Evolutionary conservation across 2,329 filamentous ascomycete species (phyloP).

Genomic region (Truncatella angustata): DNA sequence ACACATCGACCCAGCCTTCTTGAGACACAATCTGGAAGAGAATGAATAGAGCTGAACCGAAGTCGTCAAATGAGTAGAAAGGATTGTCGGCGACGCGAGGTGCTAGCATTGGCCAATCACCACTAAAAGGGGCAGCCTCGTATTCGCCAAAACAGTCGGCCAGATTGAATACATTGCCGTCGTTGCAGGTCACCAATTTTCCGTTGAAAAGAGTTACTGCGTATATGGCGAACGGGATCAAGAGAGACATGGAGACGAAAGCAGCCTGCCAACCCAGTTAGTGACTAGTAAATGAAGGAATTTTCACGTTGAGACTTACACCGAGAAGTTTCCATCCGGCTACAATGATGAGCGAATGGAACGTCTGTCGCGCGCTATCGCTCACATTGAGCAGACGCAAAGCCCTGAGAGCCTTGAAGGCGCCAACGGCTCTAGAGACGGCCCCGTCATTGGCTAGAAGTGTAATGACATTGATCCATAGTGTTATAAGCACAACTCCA

Average conservation of each 20-base stretch:
- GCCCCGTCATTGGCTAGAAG: constrained; percentile 78
- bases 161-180: constrained; percentile 53
- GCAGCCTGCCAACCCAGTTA: constrained; percentile 53
- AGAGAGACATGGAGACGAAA: constrained; percentile 87
- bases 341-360: constrained; percentile 92
- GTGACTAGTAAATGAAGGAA: no score
- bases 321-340: constrained; percentile 93
- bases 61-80: constrained; percentile 91
- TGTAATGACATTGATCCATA: constrained; percentile 93
- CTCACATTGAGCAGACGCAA: constrained; percentile 91
- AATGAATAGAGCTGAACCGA: constrained; percentile 89
- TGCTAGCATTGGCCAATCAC: constrained; percentile 75
- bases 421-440: constrained; percentile 86
- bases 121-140: constrained; percentile 68
- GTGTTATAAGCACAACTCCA: constrained; percentile 81
- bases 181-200: constrained; percentile 77
- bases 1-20: constrained; percentile 96
- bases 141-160: constrained; percentile 84
- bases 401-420: constrained; percentile 94
- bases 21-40: constrained; percentile 99
- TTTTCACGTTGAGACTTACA: constrained; percentile 41
- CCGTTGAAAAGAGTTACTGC: constrained; percentile 91
- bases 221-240: constrained; percentile 96
- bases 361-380: constrained; percentile 91
- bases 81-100: constrained; percentile 79